phyloP scores from a whole-genome alignment of 1,284 basidiomycete genomes.

The Megacollybia platyphylla region DNA sequence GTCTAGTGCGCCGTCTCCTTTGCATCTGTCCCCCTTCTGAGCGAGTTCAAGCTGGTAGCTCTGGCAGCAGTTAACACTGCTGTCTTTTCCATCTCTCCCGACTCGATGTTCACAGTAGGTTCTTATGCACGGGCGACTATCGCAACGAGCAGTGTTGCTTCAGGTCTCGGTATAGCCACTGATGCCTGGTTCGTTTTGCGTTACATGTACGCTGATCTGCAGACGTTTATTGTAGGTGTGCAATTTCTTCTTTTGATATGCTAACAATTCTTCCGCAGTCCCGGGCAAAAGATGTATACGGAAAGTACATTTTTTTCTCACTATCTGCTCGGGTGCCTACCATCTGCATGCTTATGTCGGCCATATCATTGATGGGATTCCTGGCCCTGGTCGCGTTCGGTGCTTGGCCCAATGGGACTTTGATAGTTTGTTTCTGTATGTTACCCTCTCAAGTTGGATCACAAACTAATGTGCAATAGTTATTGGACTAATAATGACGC shows the following conservation, averaged over 20 bases:
- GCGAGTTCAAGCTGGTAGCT: slow-evolving; percentile 27
- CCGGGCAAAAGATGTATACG: slow-evolving; percentile 43
- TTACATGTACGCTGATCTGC: slow-evolving; percentile 36
- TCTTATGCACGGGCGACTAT: slow-evolving; percentile 31
- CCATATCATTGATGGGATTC: slow-evolving; percentile 43
- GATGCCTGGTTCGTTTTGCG: slow-evolving; percentile 51
- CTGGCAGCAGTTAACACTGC: slow-evolving; percentile 39
- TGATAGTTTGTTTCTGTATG: slow-evolving; percentile 33
- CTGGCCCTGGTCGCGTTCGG: slow-evolving; percentile 45
- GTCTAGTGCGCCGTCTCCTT: slow-evolving; percentile 17
- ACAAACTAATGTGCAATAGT: slow-evolving; percentile 6
- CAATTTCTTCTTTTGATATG: not conserved
- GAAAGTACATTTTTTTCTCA: slow-evolving; percentile 51
- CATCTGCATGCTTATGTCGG: slow-evolving; percentile 40
- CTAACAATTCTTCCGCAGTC: slow-evolving; percentile 16
- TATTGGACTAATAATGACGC: slow-evolving; percentile 39
- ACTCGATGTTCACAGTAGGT: slow-evolving; percentile 32
- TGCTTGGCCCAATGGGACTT: slow-evolving; percentile 46
- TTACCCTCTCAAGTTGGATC: too few species aligned
- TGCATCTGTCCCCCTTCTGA: not conserved
- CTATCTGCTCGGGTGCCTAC: slow-evolving; percentile 50
- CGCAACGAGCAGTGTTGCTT: slow-evolving; percentile 40
- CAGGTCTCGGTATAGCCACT: slow-evolving; percentile 47
- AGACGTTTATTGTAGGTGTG: slow-evolving; percentile 36
- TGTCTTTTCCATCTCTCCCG: slow-evolving; percentile 48